phyloP scores from a whole-genome alignment of 257 asterid species.

The Solanum bukasovii region DNA sequence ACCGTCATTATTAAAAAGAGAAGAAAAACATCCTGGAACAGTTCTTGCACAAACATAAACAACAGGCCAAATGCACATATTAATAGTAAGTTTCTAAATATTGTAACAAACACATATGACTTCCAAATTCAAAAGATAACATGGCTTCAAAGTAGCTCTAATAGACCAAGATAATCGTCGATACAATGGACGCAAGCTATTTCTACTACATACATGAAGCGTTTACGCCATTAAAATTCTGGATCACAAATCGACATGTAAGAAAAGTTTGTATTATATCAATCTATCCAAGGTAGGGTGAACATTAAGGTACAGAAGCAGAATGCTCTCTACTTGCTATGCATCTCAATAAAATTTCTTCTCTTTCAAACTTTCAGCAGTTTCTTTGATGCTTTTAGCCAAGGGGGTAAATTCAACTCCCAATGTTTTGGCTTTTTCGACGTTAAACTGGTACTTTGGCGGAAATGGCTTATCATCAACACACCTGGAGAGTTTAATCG shows the following conservation, averaged over 20 bases:
- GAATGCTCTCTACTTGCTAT: too few relatives aligned
- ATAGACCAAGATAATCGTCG: background rate
- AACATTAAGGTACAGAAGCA: background rate
- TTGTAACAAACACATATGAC: background rate
- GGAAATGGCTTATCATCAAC: constrained; percentile 54
- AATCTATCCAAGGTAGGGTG: background rate
- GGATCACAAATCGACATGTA: too few relatives aligned
- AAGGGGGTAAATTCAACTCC: constrained; percentile 56
- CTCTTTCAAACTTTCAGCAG: constrained; percentile 63
- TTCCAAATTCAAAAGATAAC: background rate
- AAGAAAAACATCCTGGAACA: background rate
- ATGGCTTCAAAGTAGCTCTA: background rate
- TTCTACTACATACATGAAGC: background rate
- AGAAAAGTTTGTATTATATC: background rate
- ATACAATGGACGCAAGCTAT: background rate
- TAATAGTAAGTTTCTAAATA: background rate
- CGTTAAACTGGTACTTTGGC: constrained; percentile 50
- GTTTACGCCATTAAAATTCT: too few relatives aligned
- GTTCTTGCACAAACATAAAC: background rate
- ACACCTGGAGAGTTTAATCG: constrained; percentile 27
- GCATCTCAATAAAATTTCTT: constrained; percentile 16
- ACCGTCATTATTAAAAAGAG: background rate
- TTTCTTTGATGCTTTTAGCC: constrained; percentile 44
- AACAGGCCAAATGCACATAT: background rate
- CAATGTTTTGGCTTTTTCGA: constrained; percentile 41